These are phyloP conservation scores for Herpotrichia juniperi DNA, from an alignment of 2,329 filamentous ascomycete genomes.

Conservation along the genomic window DNA sequence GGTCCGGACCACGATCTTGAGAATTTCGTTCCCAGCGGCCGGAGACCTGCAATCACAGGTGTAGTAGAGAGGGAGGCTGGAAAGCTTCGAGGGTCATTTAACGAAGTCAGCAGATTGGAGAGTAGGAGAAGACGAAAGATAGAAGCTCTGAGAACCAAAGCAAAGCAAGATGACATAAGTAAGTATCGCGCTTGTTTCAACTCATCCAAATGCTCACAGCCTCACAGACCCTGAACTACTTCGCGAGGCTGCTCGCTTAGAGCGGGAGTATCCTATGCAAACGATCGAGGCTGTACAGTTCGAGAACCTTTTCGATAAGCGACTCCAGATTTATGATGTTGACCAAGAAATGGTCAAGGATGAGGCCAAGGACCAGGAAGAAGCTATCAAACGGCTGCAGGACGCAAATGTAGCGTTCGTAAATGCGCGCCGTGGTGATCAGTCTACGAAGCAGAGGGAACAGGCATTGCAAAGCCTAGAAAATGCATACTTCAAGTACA, in stretches of 20 bases:
- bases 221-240: conserved; percentile 73
- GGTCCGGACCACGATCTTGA: conserved; percentile 82
- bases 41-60: conserved; percentile 78
- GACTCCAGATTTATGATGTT: conserved; percentile 79
- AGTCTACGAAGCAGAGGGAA: conserved; percentile 75
- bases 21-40: conserved; percentile 86
- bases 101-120: conserved; percentile 84
- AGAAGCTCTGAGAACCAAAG: conserved; percentile 78
- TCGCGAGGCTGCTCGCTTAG: conserved; percentile 80
- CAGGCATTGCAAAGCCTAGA: conserved; percentile 86
- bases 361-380: conserved; percentile 78
- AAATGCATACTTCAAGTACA: conserved; percentile 93
- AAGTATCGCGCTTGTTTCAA: conserved; percentile 31
- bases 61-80: conserved; percentile 80
- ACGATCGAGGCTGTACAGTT: conserved; percentile 88
- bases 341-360: conserved; percentile 74
- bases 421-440: conserved; percentile 70
- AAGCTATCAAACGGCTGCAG: conserved; percentile 70
- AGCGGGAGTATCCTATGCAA: conserved; percentile 84
- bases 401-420: conserved; percentile 81
- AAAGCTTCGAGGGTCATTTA: conserved; percentile 77
- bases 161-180: conserved; percentile 85
- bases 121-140: conserved; percentile 79
- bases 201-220: conserved; percentile 28
- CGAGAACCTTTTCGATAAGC: conserved; percentile 85